Base-by-base conservation (phyloP, 495 filamentous ascomycete genomes). In the Penicillium silybi region DNA sequence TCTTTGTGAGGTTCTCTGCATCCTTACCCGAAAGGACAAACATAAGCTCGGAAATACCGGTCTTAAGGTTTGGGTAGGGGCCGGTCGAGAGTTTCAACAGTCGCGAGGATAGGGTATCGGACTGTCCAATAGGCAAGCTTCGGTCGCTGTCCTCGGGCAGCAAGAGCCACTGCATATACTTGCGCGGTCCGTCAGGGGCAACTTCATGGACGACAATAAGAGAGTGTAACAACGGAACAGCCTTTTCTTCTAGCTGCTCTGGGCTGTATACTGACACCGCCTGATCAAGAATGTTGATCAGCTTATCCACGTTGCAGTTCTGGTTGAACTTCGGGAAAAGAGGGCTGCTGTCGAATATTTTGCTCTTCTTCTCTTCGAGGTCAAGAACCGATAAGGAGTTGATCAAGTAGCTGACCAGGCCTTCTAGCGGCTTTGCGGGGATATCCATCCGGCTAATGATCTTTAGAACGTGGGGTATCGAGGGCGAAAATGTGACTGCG, bases 21-120 rank as follows among this genome's bases (percentile, higher is more conserved):
- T 90, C 80, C 55, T 84, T 87, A 44, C 84, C 85, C 2, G 89
- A 95, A 20, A 97, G 75, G 40, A 93, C 88, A 63, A 96, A 97
- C 52, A 95, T 81, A 11, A 97, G 75, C 39, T 84, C 78, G 0
- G 86, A 88, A 32, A 96, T 85, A n/a, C 79, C 81, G 29, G 85
- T 83, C 18, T 89, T 83, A 3, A 95, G 69, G 49, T 85, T 80
- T 0, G 89, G 81, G 1, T 86, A 79, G 0, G 89, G 77, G 9
- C 85, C 88, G 8, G 85, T 88, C 8, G 88, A 90, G n/a, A 93
- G 82, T 16, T 84, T 80, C 15, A 98, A 75, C 9, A 98, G 76
- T 51, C 83, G 80, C 5, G 92, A 86, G 9, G 95, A 77, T 2
- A 98, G 78, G 0, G 85, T 86, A 44, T 85, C 77, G 9, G 83